Base-by-base conservation (phyloP, 2,329 filamentous ascomycete species). In the Laburnicola sp. region DNA sequence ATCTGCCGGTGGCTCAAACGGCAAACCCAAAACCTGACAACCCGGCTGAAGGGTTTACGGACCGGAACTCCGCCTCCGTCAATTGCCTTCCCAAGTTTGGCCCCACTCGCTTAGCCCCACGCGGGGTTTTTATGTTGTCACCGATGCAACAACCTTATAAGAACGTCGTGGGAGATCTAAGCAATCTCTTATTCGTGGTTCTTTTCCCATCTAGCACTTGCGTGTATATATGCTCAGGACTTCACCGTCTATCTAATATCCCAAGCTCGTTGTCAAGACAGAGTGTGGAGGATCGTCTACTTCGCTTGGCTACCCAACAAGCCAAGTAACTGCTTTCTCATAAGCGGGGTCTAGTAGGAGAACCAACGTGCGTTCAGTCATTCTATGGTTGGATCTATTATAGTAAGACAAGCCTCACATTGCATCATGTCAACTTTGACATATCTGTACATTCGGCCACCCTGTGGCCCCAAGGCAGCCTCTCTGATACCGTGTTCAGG, bases 81-180 rank as follows among this genome's bases (percentile, higher is more conserved):
- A 43, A 40, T 57, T 62, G 25, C 62, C 59, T 50, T 50, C 62
- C 63, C 53, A 56, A 58, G 58, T 51, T 56, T 51, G 56, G 66
- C 66, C 65, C 66, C 66, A 68, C 69, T 67, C 63, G 63, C 60
- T 66, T 64, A 66, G 64, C 60, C 65, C 65, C 65, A 66, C 66
- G 62, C 59, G 45, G 36, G 22, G 10, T 56, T 59, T 57, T 65
- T 58, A 56, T 64, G 59, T 58, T 58, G 59, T 16, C 16, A 57
- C 50, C 48, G 48, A 25, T 53, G 48, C 51, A 56, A 36, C 42
- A 30, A 53, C 40, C 46, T 57, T 68, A 66, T 69, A 69, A 58
- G 35, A 43, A 56, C 45, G 25, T 51, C 48, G 21, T 21, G 28
- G 7, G 38, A 21, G 28, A 22, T 32, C 31, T 28, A 22, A 39